Percentiles rank a stretch among this genome's conserved stretches.
phyloP scores from a whole-genome alignment of 176 grass and related monocot species.

The Aegilops tauschii region DNA sequence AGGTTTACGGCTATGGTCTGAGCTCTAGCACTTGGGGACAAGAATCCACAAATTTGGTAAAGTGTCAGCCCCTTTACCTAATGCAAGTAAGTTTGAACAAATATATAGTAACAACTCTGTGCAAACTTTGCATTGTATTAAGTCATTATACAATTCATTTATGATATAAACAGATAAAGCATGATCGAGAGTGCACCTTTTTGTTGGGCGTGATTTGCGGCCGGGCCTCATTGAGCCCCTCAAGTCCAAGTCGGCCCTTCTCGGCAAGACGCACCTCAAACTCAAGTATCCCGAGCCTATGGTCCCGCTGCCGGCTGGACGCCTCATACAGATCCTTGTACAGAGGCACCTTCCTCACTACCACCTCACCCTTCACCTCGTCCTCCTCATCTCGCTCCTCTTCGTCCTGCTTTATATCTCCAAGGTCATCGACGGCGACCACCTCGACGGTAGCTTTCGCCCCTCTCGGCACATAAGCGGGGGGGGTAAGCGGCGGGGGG shows the following conservation, averaged over 20 bases:
- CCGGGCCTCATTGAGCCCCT: background rate
- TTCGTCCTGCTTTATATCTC: conserved; percentile 11
- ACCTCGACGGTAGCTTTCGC: conserved; percentile 16
- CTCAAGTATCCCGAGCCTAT: conserved; percentile 39
- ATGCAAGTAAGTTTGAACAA: background rate
- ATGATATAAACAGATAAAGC: background rate
- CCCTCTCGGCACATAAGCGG: background rate
- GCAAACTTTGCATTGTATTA: background rate
- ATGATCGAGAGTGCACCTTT: conserved; percentile 24
- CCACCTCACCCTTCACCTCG: background rate
- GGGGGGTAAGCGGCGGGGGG: background rate
- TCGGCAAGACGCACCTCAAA: conserved; percentile 48
- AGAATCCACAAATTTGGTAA: background rate
- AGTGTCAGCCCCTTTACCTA: background rate
- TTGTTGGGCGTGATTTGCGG: conserved; percentile 15
- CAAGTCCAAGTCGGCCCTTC: conserved; percentile 32
- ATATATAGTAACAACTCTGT: background rate
- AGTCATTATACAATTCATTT: background rate
- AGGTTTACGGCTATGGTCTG: background rate
- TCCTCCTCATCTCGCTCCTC: conserved; percentile 9
- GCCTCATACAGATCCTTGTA: conserved; percentile 52
- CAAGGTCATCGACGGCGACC: conserved; percentile 23
- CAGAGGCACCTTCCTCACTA: conserved; percentile 25
- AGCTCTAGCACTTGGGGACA: background rate
- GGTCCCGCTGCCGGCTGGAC: conserved; percentile 38